A percentile compares a stretch with the other conserved stretches of the same genome.
phyloP scores from a whole-genome alignment of 2,329 filamentous ascomycete genomes.

The Apiospora pterosperma region DNA sequence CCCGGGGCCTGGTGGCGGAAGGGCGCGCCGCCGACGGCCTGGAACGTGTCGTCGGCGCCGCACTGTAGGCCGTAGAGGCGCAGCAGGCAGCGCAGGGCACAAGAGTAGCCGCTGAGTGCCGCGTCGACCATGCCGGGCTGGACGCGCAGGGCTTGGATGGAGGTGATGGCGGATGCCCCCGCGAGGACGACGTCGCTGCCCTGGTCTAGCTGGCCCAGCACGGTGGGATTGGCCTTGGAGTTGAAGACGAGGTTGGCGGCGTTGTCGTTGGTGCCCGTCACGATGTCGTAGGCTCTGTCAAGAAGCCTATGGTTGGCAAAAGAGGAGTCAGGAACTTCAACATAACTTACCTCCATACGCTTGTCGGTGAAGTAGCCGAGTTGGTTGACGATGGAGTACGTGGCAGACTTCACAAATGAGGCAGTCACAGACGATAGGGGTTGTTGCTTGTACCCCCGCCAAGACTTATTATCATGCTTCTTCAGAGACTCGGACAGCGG shows the following conservation, averaged over 20 bases:
- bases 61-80: not conserved
- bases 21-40: not conserved
- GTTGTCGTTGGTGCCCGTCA: slow-evolving; percentile 6
- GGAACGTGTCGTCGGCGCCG: not conserved
- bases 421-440: not conserved
- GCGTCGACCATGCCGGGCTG: not conserved
- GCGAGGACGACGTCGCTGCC: slow-evolving; percentile 3
- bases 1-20: not conserved
- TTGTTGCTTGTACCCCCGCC: not conserved
- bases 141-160: not conserved
- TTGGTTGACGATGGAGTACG: slow-evolving; percentile 6
- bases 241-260: slow-evolving; percentile 3
- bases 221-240: not conserved
- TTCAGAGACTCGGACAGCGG: too few relatives aligned
- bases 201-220: slow-evolving; percentile 1
- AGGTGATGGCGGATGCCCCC: not conserved
- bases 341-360: not conserved
- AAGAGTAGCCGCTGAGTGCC: not conserved
- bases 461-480: too few relatives aligned
- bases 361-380: not conserved
- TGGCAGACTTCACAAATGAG: not conserved
- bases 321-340: not conserved
- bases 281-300: not conserved
- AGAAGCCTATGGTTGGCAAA: not conserved
- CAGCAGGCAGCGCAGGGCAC: not conserved